Evolutionary conservation across 768 basidiomycete genomes (phyloP), one percentile per base, ranked within the genome.

Genomic region (Boletus rubescentipes): DNA sequence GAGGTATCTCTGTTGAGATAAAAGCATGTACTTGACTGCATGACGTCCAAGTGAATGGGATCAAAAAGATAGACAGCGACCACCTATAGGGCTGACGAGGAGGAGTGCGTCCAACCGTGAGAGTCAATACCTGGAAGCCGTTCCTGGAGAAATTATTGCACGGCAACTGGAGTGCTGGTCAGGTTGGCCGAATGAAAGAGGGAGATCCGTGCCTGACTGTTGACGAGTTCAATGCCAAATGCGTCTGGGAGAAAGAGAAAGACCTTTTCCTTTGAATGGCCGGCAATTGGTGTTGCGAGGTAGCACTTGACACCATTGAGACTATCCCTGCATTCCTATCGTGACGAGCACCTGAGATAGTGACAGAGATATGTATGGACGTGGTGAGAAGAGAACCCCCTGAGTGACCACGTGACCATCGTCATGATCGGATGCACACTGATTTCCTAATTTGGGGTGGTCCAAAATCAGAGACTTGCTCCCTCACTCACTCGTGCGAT

Each of bases 21-120:
- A 29, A 16, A 29, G 3, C 16, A 16, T 20, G 9, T 31, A 21
- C 47, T 31, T 20, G 37, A 29, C 37, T 48, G 29, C 54, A 63
- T 54, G 16, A 30, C 61, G 12, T 68, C 67, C 9, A 29, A 31
- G 21, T 73, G 58, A 46, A 72, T 37, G 10, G 71, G 42, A 51
- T 68, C 57, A 40, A 78, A 62, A 45, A 71, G 66, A 55, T 79
- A 76, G 15, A 53, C 12, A 16, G 37, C 47, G 14, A 48, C 37
- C 2, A 38, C 37, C 37, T 32, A n/a, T 21, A 8, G 8, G 4
- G 29, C 18, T 10, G 30, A 39, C 32, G 30, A 38, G 18, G 10
- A 38, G 4, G 16, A 5, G 2, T 11, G 5, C 21, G 11, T 38
- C 5, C 10, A n/a, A 16, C n/a, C n/a, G n/a, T n/a, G 30, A 5